Evolutionary conservation across 495 filamentous ascomycete species (phyloP).

Genomic region (Penicillium coffeae): DNA sequence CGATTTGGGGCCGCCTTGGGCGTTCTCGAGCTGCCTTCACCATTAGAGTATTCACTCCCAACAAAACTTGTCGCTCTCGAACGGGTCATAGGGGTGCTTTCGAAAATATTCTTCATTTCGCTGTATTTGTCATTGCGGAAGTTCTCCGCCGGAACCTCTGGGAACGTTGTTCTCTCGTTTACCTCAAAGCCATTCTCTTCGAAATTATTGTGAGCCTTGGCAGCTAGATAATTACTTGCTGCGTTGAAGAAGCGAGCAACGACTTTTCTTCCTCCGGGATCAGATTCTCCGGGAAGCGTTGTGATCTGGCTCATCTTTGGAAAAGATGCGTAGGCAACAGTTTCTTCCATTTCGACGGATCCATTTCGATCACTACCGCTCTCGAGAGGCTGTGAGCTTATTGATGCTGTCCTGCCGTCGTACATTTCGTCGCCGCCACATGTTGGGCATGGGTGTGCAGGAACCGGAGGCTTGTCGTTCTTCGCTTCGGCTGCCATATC

Average conservation of each 20-base stretch:
- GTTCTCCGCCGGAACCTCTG: slow-evolving; percentile 48
- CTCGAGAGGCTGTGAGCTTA: neutral
- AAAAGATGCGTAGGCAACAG: neutral
- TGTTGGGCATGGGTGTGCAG: neutral
- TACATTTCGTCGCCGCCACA: slow-evolving; percentile 1
- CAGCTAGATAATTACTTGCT: slow-evolving; percentile 35
- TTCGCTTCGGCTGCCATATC: slow-evolving; percentile 23
- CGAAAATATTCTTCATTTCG: slow-evolving; percentile 38
- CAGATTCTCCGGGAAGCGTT: slow-evolving; percentile 12
- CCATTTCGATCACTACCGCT: neutral
- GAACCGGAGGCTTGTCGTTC: slow-evolving; percentile 2
- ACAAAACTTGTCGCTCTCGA: slow-evolving; percentile 24
- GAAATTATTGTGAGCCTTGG: slow-evolving; percentile 35
- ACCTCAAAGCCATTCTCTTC: slow-evolving; percentile 45
- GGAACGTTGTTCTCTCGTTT: slow-evolving; percentile 41
- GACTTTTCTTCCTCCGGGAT: slow-evolving; percentile 33
- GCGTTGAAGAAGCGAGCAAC: slow-evolving; percentile 34
- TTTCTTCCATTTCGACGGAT: neutral
- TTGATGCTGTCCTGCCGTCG: neutral
- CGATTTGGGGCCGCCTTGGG: neutral
- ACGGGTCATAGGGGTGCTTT: slow-evolving; percentile 18
- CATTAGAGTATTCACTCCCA: slow-evolving; percentile 14
- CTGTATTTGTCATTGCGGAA: slow-evolving; percentile 36
- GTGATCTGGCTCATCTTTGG: slow-evolving; percentile 1
- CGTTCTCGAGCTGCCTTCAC: slow-evolving; percentile 14